These are phyloP conservation scores for Ustilago hordei DNA, from an alignment of 1,284 basidiomycete species.

Conservation along the genomic window DNA sequence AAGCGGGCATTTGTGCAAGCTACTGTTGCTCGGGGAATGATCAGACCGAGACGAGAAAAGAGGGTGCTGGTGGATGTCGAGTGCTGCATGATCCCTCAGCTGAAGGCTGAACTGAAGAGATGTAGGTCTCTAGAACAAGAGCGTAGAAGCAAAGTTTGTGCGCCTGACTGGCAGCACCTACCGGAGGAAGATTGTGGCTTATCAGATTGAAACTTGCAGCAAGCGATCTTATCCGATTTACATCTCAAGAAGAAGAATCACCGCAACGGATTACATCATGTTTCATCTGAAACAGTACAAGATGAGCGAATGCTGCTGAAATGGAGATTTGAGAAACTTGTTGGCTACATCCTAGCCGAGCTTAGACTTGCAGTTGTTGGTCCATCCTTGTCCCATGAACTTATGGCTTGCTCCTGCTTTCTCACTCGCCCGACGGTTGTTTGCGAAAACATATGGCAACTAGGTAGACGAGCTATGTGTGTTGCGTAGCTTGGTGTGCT, in stretches of 20 bases:
- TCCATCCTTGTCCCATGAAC: not conserved
- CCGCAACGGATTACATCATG: constrained; percentile 5
- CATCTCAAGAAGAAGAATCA: not conserved
- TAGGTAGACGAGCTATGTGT: not conserved
- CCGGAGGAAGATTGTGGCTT: constrained; percentile 10
- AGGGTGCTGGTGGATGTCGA: not conserved
- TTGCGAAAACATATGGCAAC: not conserved
- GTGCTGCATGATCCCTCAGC: not conserved
- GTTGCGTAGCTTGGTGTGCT: not conserved
- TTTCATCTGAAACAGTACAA: not conserved
- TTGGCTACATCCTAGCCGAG: constrained; percentile 25
- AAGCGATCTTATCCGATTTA: constrained; percentile 18
- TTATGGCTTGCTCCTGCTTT: not conserved
- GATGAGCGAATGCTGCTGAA: not conserved
- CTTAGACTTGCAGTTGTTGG: not conserved
- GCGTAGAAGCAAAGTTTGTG: not conserved
- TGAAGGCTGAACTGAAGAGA: not conserved
- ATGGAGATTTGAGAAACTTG: constrained; percentile 2
- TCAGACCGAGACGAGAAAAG: not conserved
- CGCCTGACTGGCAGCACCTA: not conserved
- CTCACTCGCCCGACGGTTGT: not conserved
- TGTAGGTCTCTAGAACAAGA: no score
- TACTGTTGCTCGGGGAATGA: not conserved
- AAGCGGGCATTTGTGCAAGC: not conserved
- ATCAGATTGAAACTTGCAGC: constrained; percentile 13